Evolutionary conservation across 2,329 filamentous ascomycete genomes (phyloP), one percentile per base, ranked within the genome.

Genomic region (Trichoderma brevicompactum): DNA sequence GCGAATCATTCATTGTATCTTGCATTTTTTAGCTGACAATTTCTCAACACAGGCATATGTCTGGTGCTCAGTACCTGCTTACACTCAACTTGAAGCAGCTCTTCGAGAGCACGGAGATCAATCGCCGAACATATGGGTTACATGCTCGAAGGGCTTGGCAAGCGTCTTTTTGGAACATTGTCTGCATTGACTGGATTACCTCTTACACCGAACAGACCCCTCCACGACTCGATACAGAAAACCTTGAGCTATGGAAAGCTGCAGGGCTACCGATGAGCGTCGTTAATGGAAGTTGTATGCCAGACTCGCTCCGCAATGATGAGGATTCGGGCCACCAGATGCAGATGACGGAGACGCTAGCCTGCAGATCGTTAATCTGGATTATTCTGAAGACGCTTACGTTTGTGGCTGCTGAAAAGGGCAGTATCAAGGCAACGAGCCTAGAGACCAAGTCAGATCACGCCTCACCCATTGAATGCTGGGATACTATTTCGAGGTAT

Each of bases 161-260:
- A 48, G 66, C 68, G 12, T 56, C 66, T 12, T 69, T 68, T 44
- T 68, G 68, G 68, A 69, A 67, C 55, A 56, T 69, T 17, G 68
- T 66, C n/a, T 64, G 65, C 9, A 66, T 68, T 34, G 68, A 69
- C 46, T 69, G 66, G 49, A 59, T 69, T 17, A 54, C 64, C 9
- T 66, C 66, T 19, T 68, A 69, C 44, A 59, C 60, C 9, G 59
- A 65, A 38, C 40, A 64, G 38, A 64, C 52, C 17, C 17, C 53
- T 9, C 68, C 67, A 8, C 66, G 66, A 7, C 62, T 69, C 23
- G 62, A 65, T 15, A 60, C 59, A 10, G 52, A 64, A 7, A 65
- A 69, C 32, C 19, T 23, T 5, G 50, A 65, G 3, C 13, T 69
- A n/a, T 69, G 68, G 68, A 65, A 68, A 53, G 63, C 68, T 5